Conservation (phyloP, 805 yeast genomes). For the Hanseniaspora occidentalis region DNA sequence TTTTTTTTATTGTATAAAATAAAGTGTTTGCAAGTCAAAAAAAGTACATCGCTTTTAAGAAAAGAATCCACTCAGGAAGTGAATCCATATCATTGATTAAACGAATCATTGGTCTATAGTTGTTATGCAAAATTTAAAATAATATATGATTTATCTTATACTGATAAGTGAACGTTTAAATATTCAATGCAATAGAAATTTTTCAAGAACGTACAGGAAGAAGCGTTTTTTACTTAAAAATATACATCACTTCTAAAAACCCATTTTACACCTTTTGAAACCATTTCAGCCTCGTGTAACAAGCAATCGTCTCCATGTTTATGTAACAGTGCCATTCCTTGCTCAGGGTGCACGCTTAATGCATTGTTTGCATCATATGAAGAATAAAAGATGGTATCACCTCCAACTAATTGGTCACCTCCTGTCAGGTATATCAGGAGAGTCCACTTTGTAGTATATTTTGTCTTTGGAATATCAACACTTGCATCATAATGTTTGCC, state of each 20-base stretch:
- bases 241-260: conserved; percentile 48
- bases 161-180: too few species aligned
- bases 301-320: conserved; percentile 57
- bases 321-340: conserved; percentile 48
- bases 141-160: too few species aligned
- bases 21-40: too few species aligned
- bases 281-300: conserved; percentile 44
- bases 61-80: too few species aligned
- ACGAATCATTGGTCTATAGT: too few species aligned
- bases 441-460: conserved; percentile 46
- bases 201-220: too few species aligned
- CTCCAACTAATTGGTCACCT: conserved; percentile 42
- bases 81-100: too few species aligned
- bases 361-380: conserved; percentile 13
- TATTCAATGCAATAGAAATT: too few species aligned
- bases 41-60: too few species aligned
- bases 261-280: conserved; percentile 45
- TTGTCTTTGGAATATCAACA: conserved; percentile 24
- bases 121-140: too few species aligned
- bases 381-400: conserved; percentile 43
- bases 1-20: too few species aligned
- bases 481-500: conserved; percentile 52
- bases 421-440: conserved; percentile 45
- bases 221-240: conserved; percentile 9
- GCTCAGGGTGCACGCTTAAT: conserved; percentile 32